A percentile compares a stretch with the other conserved stretches of the same genome.
Evolutionary conservation across 2,329 filamentous ascomycete species (phyloP).

Genomic region (Cryphonectria parasitica): DNA sequence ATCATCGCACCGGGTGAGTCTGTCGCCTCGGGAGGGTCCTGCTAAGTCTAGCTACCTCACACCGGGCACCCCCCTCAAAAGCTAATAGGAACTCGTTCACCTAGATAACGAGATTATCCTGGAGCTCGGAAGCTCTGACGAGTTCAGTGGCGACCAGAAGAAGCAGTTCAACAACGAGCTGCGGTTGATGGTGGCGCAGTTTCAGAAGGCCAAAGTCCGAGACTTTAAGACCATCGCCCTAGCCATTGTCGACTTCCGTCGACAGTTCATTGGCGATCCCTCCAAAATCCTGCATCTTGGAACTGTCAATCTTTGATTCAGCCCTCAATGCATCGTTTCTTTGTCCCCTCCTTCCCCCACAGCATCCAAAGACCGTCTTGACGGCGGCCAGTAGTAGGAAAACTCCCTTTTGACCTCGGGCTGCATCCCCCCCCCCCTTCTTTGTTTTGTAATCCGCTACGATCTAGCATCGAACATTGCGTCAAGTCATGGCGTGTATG

Average conservation of each 20-base stretch:
- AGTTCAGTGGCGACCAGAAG: conserved; percentile 64
- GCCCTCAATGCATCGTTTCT: not conserved
- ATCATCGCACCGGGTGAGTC: conserved; percentile 77
- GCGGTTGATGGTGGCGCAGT: conserved; percentile 61
- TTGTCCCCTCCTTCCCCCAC: conserved; percentile 1
- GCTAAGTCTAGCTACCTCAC: conserved; percentile 29
- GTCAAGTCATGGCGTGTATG: conserved; percentile 1
- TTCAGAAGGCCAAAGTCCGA: conserved; percentile 62
- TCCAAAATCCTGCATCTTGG: conserved; percentile 66
- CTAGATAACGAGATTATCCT: conserved; percentile 75
- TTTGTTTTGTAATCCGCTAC: conserved; percentile 16
- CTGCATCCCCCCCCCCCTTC: conserved; percentile 1
- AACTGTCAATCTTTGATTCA: conserved; percentile 41
- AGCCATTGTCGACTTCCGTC: conserved; percentile 69
- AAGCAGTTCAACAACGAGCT: conserved; percentile 66
- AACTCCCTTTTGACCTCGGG: conserved; percentile 14
- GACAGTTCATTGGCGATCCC: conserved; percentile 65
- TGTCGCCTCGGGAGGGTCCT: conserved; percentile 30
- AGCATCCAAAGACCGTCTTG: conserved; percentile 1
- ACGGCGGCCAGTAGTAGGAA: conserved; percentile 25
- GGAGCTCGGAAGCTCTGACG: conserved; percentile 69
- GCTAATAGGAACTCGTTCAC: conserved; percentile 50
- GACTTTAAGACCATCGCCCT: conserved; percentile 70
- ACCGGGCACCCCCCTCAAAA: conserved; percentile 44
- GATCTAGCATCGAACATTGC: not conserved